These are phyloP conservation scores for Fusarium keratoplasticum DNA, from an alignment of 2,329 filamentous ascomycete species.

Conservation along the genomic window DNA sequence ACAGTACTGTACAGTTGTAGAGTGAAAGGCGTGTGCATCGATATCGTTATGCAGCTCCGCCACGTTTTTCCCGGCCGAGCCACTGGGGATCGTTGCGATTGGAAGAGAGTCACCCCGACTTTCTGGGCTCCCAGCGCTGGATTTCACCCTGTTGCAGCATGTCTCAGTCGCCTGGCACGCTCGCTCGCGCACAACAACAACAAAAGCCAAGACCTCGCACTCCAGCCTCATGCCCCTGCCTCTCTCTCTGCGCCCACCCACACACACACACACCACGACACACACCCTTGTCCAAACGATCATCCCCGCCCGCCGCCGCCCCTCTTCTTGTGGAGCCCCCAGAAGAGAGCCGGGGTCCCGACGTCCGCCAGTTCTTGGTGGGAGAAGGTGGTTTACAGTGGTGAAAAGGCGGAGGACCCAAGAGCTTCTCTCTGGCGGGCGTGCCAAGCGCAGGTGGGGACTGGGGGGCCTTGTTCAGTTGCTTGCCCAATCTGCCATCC, in stretches of 20 bases:
- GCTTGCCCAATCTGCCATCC: constrained; percentile 1
- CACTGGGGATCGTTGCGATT: constrained; percentile 3
- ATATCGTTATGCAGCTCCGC: constrained; percentile 30
- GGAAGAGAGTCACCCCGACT: not conserved
- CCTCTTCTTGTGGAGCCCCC: constrained; percentile 24
- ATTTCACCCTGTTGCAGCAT: constrained; percentile 26
- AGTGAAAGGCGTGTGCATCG: not conserved
- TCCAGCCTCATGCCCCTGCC: not conserved
- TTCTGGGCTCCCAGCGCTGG: constrained; percentile 17
- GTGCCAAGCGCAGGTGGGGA: not conserved
- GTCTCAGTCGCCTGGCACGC: constrained; percentile 2
- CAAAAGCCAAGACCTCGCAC: not conserved
- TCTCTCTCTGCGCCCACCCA: not conserved
- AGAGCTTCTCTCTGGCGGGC: not conserved
- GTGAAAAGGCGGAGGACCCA: constrained; percentile 42
- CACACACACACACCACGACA: not conserved
- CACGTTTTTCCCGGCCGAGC: constrained; percentile 39
- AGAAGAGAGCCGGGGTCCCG: constrained; percentile 25
- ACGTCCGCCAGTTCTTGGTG: constrained; percentile 44
- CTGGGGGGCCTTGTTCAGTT: no score
- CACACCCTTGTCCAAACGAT: constrained; percentile 22
- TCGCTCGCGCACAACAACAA: not conserved
- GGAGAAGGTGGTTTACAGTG: constrained; percentile 35
- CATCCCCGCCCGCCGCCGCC: constrained; percentile 26
- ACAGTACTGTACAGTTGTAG: not conserved